Evolutionary conservation across 768 basidiomycete genomes (phyloP), one percentile per base, ranked within the genome.

Genomic region (Russula emetica): DNA sequence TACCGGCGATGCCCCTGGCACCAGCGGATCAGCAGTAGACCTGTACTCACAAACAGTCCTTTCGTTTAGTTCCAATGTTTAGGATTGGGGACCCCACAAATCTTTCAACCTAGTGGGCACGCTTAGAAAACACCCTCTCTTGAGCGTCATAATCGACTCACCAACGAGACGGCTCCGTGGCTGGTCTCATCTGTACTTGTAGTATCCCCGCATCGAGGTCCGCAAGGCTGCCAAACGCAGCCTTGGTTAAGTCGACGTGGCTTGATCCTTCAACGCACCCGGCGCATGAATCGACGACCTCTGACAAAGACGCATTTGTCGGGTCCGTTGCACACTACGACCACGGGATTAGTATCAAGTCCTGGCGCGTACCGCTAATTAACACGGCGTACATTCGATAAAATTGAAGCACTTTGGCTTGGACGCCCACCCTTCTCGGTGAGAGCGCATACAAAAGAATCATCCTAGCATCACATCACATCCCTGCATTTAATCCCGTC

Each of bases 281-380:
- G 3, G 87, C 90, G 70, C 92, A 94, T 30, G 84, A 85, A 71
- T 94, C 93, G 24, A 94, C 89, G 13, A 93, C 85, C n/a, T 34
- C 92, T 83, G 9, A 86, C 88, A 69, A 87, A 90, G 36, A 90
- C 80, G 67, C 92, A 94, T 69, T 80, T 85, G 66, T 78, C 70
- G 5, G 79, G 68, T 16, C 71, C 70, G 58, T 80, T 82, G 74
- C 91, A 93, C 16, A 94, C 91, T 94, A 45, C 16, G 16, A 44
- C 30, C 49, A 44, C 47, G 28, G 5, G 24, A 50, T 68, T 13
- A 68, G 53, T n/a, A 55, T 4, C 24, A 28, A 5, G 16, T 16
- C 38, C 38, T 34, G 20, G 55, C 44, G 18, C 49, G n/a, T 22
- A 44, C 20, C 22, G 24, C 20, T 26, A 50, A 14, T 45, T 13